Percentiles rank a stretch among this genome's conserved stretches.
phyloP scores from a whole-genome alignment of 2,329 filamentous ascomycete species.

The Chaetomium olivaceum region DNA sequence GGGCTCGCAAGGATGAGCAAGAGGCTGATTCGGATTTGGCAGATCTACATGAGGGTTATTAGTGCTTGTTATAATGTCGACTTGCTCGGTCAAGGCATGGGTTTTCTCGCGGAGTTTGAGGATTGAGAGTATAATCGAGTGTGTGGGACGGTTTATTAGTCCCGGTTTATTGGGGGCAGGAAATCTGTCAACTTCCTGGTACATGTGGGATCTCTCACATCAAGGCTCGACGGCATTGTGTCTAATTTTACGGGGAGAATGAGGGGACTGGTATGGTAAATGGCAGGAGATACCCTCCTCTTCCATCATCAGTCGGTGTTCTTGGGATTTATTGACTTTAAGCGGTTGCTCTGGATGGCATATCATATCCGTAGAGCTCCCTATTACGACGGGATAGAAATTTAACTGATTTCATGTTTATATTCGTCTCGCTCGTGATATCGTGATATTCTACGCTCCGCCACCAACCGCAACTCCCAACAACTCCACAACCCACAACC shows the following conservation, averaged over 20 bases:
- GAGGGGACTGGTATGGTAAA: too few species aligned
- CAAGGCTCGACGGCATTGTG: background rate
- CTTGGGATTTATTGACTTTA: background rate
- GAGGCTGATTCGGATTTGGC: background rate
- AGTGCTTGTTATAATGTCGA: background rate
- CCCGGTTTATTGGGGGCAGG: background rate
- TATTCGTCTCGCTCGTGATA: slow-evolving; percentile 11
- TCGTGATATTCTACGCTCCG: background rate
- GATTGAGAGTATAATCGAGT: background rate
- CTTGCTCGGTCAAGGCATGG: background rate
- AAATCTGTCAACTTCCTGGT: background rate
- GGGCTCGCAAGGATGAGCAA: background rate
- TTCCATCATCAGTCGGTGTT: background rate
- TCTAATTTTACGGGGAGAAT: too few species aligned
- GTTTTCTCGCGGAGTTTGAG: background rate
- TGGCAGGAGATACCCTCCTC: background rate
- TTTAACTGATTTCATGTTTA: background rate
- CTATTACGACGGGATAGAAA: background rate
- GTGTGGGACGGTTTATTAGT: background rate
- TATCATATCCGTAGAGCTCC: background rate
- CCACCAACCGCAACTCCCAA: background rate
- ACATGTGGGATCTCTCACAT: background rate
- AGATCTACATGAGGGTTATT: background rate
- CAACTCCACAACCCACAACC: background rate
- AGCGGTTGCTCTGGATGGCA: background rate